Percentiles rank a stretch among this genome's conserved stretches.
phyloP scores from a whole-genome alignment of 192 early-diverging fungal species.

The Funneliformis mosseae region DNA sequence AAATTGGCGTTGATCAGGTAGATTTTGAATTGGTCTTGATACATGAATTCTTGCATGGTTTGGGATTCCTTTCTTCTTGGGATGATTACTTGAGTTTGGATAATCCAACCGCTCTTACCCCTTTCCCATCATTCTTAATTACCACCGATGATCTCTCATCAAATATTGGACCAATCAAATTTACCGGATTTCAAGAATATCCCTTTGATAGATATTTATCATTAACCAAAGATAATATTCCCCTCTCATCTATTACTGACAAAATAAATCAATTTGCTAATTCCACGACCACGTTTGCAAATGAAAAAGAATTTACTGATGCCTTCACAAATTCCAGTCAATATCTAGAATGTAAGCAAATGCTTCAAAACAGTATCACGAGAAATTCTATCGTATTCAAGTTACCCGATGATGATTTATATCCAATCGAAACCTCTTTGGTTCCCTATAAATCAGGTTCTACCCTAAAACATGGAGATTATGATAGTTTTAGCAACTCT shows the following conservation, averaged over 20 bases:
- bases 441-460: neutral
- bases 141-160: neutral
- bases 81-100: neutral
- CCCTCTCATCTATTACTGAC: neutral
- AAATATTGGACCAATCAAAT: neutral
- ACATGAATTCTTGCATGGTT: slow-evolving; percentile 22
- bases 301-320: neutral
- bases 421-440: neutral
- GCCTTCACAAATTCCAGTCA: neutral
- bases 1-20: neutral
- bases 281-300: neutral
- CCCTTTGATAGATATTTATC: neutral
- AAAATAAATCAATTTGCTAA: neutral
- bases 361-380: neutral
- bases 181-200: slow-evolving; percentile 14
- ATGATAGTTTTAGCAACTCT: neutral
- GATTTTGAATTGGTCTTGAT: neutral
- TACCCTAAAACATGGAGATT: neutral
- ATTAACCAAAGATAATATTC: neutral
- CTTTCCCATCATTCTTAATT: neutral
- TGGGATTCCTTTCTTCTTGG: slow-evolving; percentile 8
- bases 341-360: neutral
- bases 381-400: neutral
- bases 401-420: neutral
- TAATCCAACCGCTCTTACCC: neutral